A percentile compares a stretch with the other conserved stretches of the same genome.
phyloP scores from a whole-genome alignment of 371 early-diverging fungal genomes.

The Rhizomucor miehei region DNA sequence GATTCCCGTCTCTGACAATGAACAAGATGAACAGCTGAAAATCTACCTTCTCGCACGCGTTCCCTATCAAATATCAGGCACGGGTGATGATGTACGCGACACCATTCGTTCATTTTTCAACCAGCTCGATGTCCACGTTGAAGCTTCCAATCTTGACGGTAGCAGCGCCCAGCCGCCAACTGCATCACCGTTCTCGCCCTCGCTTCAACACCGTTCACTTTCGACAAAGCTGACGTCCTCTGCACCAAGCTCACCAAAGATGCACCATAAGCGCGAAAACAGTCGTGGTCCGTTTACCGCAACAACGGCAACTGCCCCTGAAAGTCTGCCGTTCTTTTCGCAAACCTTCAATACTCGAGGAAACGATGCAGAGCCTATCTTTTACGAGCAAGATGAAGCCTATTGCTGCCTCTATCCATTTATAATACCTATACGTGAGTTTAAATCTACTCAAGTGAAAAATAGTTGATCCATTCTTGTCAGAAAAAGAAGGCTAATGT shows the following conservation, averaged over 20 bases:
- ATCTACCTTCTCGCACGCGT: conserved; percentile 32
- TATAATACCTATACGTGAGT: conserved; percentile 60
- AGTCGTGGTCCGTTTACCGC: conserved; percentile 6
- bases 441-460: background rate
- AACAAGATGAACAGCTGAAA: conserved; percentile 38
- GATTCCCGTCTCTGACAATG: background rate
- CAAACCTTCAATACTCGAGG: conserved; percentile 52
- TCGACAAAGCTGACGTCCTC: conserved; percentile 16
- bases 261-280: conserved; percentile 16
- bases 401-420: conserved; percentile 58
- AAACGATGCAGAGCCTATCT: conserved; percentile 44
- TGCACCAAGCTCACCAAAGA: conserved; percentile 33
- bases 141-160: conserved; percentile 51
- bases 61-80: conserved; percentile 28
- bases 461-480: background rate
- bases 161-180: conserved; percentile 13
- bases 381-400: conserved; percentile 44
- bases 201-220: conserved; percentile 19
- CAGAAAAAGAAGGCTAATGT: no score
- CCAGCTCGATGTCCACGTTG: conserved; percentile 58
- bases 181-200: conserved; percentile 13
- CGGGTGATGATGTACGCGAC: conserved; percentile 26
- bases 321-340: conserved; percentile 49
- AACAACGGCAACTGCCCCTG: background rate
- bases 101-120: conserved; percentile 41